These are phyloP conservation scores for Ceratocystis colombiana DNA, from an alignment of 2,329 filamentous ascomycete species.

Conservation along the genomic window DNA sequence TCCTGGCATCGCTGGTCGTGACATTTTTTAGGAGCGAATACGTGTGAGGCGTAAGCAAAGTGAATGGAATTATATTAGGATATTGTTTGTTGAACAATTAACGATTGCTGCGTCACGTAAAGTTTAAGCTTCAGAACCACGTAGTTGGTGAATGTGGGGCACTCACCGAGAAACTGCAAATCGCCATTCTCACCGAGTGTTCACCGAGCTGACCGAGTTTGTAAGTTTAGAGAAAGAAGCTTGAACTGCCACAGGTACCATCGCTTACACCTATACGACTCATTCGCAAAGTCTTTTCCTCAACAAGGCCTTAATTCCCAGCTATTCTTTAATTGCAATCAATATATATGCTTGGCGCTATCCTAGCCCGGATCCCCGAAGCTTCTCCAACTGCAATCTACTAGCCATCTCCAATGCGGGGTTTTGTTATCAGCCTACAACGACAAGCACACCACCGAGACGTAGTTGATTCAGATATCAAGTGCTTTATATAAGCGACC, in stretches of 20 bases:
- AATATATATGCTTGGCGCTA: neutral
- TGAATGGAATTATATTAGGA: neutral
- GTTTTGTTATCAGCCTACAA: neutral
- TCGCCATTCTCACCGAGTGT: neutral
- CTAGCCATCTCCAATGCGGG: conserved; percentile 8
- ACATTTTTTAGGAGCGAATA: conserved; percentile 34
- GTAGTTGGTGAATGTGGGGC: conserved; percentile 10
- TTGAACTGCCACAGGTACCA: too few relatives aligned
- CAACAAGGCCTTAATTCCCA: neutral
- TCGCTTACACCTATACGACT: too few relatives aligned
- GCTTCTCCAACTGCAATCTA: conserved; percentile 4
- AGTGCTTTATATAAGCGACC: neutral
- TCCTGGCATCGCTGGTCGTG: conserved; percentile 40
- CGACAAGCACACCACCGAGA: neutral
- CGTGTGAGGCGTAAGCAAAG: neutral
- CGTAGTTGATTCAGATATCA: neutral
- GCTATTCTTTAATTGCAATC: neutral
- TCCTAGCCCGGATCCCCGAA: neutral
- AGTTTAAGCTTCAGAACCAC: neutral
- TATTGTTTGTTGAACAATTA: neutral
- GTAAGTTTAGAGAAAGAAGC: too few relatives aligned
- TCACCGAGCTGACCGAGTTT: neutral
- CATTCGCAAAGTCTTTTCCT: too few relatives aligned
- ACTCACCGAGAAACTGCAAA: conserved; percentile 1
- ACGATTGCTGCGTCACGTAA: conserved; percentile 1